Percentiles rank a stretch among this genome's conserved stretches.
Conservation (phyloP, 2,329 filamentous ascomycete genomes). For the Sporothrix brunneoviolacea region DNA sequence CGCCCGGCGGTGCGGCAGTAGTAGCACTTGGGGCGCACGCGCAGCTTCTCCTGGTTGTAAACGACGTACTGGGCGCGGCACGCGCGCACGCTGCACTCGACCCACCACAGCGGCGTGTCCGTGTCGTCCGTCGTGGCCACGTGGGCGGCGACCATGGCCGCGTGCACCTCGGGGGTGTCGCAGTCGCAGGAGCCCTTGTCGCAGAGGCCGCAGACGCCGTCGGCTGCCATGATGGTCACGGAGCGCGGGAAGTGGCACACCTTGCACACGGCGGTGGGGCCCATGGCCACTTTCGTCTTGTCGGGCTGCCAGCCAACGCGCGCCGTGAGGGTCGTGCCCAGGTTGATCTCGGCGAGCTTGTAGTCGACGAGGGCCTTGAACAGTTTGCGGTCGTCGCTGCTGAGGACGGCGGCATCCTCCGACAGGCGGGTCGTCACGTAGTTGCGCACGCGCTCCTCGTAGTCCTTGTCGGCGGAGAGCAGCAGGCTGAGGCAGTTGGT, state of each 20-base stretch:
- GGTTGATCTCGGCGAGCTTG: conserved; percentile 39
- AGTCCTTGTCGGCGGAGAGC: conserved; percentile 37
- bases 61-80: conserved; percentile 46
- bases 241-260: conserved; percentile 40
- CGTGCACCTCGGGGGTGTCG: conserved; percentile 20
- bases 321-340: conserved; percentile 37
- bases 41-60: conserved; percentile 36
- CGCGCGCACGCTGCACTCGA: conserved; percentile 36
- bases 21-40: conserved; percentile 41
- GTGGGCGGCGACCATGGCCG: conserved; percentile 20
- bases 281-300: conserved; percentile 37
- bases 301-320: conserved; percentile 39
- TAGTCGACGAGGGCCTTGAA: conserved; percentile 41
- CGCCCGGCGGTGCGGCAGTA: conserved; percentile 34
- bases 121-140: conserved; percentile 28
- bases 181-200: conserved; percentile 17
- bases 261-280: conserved; percentile 35
- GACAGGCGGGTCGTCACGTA: conserved; percentile 15
- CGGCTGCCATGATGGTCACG: conserved; percentile 40
- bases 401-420: conserved; percentile 25
- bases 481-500: conserved; percentile 38
- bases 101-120: conserved; percentile 34
- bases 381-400: conserved; percentile 30
- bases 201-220: conserved; percentile 37
- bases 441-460: not conserved